Percentiles rank a stretch among this genome's conserved stretches.
These are phyloP conservation scores for Sordariomycetes sp. DNA, from an alignment of 2,329 filamentous ascomycete species.

Conservation along the genomic window DNA sequence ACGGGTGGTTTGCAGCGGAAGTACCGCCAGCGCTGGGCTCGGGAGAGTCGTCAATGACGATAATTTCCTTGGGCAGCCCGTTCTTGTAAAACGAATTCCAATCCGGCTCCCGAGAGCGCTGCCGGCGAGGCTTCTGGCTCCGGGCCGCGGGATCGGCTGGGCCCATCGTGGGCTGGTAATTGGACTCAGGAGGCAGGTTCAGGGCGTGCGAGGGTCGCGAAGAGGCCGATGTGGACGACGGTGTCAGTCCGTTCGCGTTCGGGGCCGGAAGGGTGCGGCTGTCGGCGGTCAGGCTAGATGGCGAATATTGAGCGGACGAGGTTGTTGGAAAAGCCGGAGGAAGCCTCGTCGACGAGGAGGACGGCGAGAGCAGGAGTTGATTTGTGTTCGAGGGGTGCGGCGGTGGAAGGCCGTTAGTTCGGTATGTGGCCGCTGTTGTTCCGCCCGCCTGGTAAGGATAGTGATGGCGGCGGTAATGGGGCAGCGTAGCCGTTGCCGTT, in stretches of 20 bases:
- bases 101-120: conserved; percentile 56
- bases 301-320: conserved; percentile 4
- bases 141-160: conserved; percentile 1
- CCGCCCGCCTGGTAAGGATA: conserved; percentile 44
- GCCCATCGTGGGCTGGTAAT: background rate
- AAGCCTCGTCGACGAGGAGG: conserved; percentile 24
- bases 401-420: conserved; percentile 6
- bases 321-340: conserved; percentile 16
- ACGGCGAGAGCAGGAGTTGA: conserved; percentile 23
- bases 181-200: conserved; percentile 10
- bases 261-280: conserved; percentile 3
- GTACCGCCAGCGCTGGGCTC: conserved; percentile 33
- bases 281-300: background rate
- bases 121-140: conserved; percentile 30
- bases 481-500: conserved; percentile 57
- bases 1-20: conserved; percentile 11
- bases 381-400: conserved; percentile 10
- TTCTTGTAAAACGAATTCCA: conserved; percentile 78
- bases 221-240: conserved; percentile 12
- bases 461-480: conserved; percentile 53
- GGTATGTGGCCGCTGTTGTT: conserved; percentile 24
- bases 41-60: conserved; percentile 70
- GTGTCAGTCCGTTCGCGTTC: background rate
- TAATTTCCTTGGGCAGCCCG: conserved; percentile 73
- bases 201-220: conserved; percentile 9